These are phyloP conservation scores for Escallonia rubra DNA, from an alignment of 129 eudicot genomes.

Conservation along the genomic window DNA sequence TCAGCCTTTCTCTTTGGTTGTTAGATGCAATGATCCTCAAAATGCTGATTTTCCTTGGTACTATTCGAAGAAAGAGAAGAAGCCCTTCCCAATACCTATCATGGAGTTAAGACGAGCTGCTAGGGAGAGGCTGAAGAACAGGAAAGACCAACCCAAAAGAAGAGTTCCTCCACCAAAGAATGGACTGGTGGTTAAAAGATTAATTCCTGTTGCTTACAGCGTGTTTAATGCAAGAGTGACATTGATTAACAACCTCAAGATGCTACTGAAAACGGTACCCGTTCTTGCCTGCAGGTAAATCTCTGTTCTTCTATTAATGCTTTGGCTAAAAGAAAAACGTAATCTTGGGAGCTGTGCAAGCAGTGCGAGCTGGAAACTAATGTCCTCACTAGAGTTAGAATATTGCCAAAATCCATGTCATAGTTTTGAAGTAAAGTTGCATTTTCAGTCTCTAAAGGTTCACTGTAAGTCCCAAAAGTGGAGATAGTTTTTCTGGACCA, in stretches of 20 bases:
- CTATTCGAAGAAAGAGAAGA: slow-evolving; percentile 71
- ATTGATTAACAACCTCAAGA: slow-evolving; percentile 75
- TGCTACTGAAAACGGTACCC: slow-evolving; percentile 72
- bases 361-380: too few species aligned
- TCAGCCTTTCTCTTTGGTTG: slow-evolving; percentile 26
- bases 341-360: too few species aligned
- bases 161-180: slow-evolving; percentile 75
- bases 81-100: slow-evolving; percentile 87
- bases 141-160: slow-evolving; percentile 54
- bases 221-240: slow-evolving; percentile 73
- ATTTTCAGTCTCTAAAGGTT: too few species aligned
- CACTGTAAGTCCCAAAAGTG: too few species aligned
- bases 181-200: slow-evolving; percentile 62
- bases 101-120: slow-evolving; percentile 89
- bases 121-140: slow-evolving; percentile 77
- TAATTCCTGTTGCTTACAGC: slow-evolving; percentile 79
- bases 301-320: neutral
- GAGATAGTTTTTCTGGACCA: too few species aligned
- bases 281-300: slow-evolving; percentile 90
- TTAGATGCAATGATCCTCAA: slow-evolving; percentile 63
- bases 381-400: too few species aligned
- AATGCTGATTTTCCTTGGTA: slow-evolving; percentile 91
- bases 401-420: too few species aligned
- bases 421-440: too few species aligned
- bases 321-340: too few species aligned